These are phyloP conservation scores for Colletotrichum euphorbiae DNA, from an alignment of 2,329 filamentous ascomycete genomes.

Conservation along the genomic window DNA sequence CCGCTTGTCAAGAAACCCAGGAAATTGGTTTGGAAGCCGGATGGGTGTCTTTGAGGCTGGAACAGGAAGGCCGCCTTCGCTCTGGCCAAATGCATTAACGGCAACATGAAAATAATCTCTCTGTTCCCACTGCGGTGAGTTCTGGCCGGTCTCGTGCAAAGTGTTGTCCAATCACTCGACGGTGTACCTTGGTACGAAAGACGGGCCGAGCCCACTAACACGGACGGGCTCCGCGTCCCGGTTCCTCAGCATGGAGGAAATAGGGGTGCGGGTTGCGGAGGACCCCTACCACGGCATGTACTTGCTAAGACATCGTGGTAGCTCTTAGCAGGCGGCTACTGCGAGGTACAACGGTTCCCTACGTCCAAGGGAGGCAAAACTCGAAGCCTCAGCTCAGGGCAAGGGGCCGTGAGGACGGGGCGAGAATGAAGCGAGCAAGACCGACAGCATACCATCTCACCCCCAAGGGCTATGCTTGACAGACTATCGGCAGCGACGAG, in stretches of 20 bases:
- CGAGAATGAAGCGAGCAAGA: slow-evolving; percentile 9
- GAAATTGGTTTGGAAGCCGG: not conserved
- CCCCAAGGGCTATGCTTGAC: slow-evolving; percentile 20
- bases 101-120: slow-evolving; percentile 37
- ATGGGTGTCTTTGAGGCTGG: not conserved
- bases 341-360: slow-evolving; percentile 18
- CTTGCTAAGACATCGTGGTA: slow-evolving; percentile 21
- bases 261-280: slow-evolving; percentile 24
- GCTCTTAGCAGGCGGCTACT: slow-evolving; percentile 8
- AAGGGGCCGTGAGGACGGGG: not conserved
- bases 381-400: not conserved
- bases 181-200: slow-evolving; percentile 16
- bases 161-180: slow-evolving; percentile 28
- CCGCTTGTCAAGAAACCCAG: not conserved
- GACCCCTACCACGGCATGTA: slow-evolving; percentile 29
- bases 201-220: slow-evolving; percentile 32
- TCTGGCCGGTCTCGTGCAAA: slow-evolving; percentile 27
- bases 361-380: slow-evolving; percentile 3
- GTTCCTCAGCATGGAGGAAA: slow-evolving; percentile 15
- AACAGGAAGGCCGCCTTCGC: slow-evolving; percentile 21
- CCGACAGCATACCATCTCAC: not conserved
- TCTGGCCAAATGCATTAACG: slow-evolving; percentile 31
- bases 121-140: slow-evolving; percentile 31
- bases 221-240: slow-evolving; percentile 26
- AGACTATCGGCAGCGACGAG: slow-evolving; percentile 15